phyloP scores from a whole-genome alignment of 164 flowering plant genomes.

The Euptelea pleiosperma region DNA sequence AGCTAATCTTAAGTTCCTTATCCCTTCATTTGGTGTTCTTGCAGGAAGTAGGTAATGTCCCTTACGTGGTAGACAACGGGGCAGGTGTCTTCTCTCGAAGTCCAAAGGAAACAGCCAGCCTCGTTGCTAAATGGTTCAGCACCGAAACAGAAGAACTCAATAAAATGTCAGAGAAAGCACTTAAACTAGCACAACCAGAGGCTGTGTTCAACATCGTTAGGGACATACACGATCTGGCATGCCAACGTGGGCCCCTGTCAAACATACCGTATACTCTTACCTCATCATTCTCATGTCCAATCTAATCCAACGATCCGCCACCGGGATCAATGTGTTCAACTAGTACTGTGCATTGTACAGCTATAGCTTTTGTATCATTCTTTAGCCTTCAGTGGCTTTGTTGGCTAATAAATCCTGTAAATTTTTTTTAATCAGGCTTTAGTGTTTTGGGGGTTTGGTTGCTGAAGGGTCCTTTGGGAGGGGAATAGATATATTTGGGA shows the following conservation, averaged over 20 bases:
- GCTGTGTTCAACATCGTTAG: constrained; percentile 93
- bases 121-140: constrained; percentile 91
- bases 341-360: constrained; percentile 29
- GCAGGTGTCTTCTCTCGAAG: constrained; percentile 91
- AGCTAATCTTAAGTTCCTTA: not conserved
- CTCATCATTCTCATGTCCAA: constrained; percentile 65
- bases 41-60: constrained; percentile 93
- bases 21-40: not conserved
- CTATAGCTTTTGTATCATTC: constrained; percentile 31
- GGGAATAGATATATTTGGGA: too few species aligned
- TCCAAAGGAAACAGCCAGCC: constrained; percentile 70
- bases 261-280: constrained; percentile 62
- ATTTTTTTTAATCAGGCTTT: constrained; percentile 7
- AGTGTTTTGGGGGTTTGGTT: too few species aligned
- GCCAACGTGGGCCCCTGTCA: constrained; percentile 61
- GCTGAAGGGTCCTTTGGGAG: too few species aligned
- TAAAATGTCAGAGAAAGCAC: constrained; percentile 80
- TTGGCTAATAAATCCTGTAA: constrained; percentile 11
- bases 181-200: constrained; percentile 84
- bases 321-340: not conserved
- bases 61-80: constrained; percentile 92
- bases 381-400: constrained; percentile 27
- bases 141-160: constrained; percentile 70
- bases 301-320: constrained; percentile 21
- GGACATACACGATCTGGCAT: constrained; percentile 77